Evolutionary conservation across 2,329 filamentous ascomycete species (phyloP), one percentile per base, ranked within the genome.

Genomic region (Aureobasidium sp.): DNA sequence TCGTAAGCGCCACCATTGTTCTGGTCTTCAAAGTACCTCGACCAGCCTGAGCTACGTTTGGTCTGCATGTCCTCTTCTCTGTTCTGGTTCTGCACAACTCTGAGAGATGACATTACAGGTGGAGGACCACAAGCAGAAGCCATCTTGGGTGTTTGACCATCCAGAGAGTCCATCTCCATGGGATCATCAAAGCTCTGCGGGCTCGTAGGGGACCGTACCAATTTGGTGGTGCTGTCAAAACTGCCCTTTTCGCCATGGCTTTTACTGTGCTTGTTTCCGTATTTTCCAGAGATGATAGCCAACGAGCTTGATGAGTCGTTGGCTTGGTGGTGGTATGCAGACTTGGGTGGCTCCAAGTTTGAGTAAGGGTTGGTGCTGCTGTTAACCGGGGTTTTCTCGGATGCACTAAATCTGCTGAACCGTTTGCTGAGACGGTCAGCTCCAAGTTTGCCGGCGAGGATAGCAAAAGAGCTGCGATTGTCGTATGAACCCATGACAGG

Each of bases 31-130:
- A 74, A 73, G 66, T 74, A 73, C 59, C 72, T 66, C 9, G 71
- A 73, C 72, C 72, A 74, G 52, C 87, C 87, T 3, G 87, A 90
- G 67, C 70, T 72, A 33, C 72, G 68, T 83, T 88, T 69, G 84
- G 54, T 80, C 68, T 70, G 60, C 67, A 66, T 44, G 67, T 64
- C 53, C 24, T 59, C 39, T 2, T 5, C 72, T 71, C 62, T 78
- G 5, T 42, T 27, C 79, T 3, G 75, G 73, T 5, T 49, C 6
- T 33, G 48, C n/a, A 57, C 58, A 12, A 35, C 39, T 37, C 45
- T 62, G 7, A 60, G 37, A 1, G 40, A 22, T 24, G 57, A 31
- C 33, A 50, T 37, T 17, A 4, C 33, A 33, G 40, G 33, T 40
- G 33, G 14, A 62, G 75, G 74, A 39, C 77, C 73, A 33, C 78